Base-by-base conservation (phyloP, 495 filamentous ascomycete genomes). In the Coniosporium apollinis region DNA sequence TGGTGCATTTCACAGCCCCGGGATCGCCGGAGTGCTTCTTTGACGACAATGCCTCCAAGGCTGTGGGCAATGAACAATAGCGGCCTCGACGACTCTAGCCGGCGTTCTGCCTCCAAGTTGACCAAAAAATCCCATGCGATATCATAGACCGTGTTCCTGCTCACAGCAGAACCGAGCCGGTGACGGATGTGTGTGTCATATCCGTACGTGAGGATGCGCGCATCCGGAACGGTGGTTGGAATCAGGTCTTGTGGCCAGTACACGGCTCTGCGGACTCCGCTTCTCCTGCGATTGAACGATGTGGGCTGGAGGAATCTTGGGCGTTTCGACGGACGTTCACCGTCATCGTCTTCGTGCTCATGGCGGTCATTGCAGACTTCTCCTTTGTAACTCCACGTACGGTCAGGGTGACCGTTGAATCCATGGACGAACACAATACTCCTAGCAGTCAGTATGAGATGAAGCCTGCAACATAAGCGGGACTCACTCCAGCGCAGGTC, bases 1-100 rank as follows among this genome's bases (percentile, higher is more conserved):
- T 53, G 47, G 21, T 30, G 30, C 8, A 18, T 14, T 1, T 36
- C 24, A 16, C 31, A 50, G 18, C n/a, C 9, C 5, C 39, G 37
- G 6, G 58, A 47, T 11, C 40, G 39, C 19, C 54, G 44, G 3
- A 66, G 39, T 39, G 49, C 42, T 19, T 64, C 54, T 28, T 67
- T 67, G 19, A 66, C 60, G 14, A 70, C 46, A 17, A 68, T 55
- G 0, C 65, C 67, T n/a, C 67, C 64, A 2, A 70, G 52, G 39
- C 64, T 68, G 44, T 72, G 66, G 1, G 46, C 64, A 1, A 69
- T 43, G 41, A 72, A 69, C 5, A 68, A 36, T 0, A 61, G 19
- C 1, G 59, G 64, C 14, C 57, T 49, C 8, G 20, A 35, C 7
- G 54, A 30, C 2, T 49, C 26, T 28, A 35, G 37, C 4, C 43